phyloP scores from a whole-genome alignment of 805 yeast species.

The Nakazawaea peltata region DNA sequence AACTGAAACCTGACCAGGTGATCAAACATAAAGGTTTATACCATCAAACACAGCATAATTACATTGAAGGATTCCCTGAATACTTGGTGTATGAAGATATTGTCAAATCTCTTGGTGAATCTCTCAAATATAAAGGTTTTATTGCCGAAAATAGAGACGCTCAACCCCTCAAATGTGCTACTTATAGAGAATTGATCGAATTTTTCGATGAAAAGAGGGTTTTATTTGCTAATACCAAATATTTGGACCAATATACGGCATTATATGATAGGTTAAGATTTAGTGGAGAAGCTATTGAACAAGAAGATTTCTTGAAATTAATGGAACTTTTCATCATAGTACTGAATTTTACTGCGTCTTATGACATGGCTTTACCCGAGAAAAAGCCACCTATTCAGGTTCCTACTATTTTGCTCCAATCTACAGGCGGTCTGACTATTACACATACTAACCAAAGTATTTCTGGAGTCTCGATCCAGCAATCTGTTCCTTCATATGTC shows the following conservation, averaged over 20 bases:
- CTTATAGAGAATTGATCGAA: conserved; percentile 34
- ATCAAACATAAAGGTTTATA: conserved; percentile 46
- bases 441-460: too few relatives aligned
- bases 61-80: conserved; percentile 15
- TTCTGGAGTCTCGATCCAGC: too few relatives aligned
- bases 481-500: too few relatives aligned
- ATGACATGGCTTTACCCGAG: not conserved
- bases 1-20: conserved; percentile 32
- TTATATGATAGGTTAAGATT: conserved; percentile 64
- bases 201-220: conserved; percentile 19
- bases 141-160: conserved; percentile 26
- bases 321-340: conserved; percentile 32
- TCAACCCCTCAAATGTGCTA: conserved; percentile 27
- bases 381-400: not conserved
- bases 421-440: too few relatives aligned
- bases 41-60: conserved; percentile 10
- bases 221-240: conserved; percentile 6
- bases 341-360: conserved; percentile 1
- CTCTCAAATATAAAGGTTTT: conserved; percentile 40
- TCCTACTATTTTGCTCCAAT: too few relatives aligned
- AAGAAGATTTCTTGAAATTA: conserved; percentile 51
- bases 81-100: conserved; percentile 42
- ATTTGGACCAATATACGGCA: conserved; percentile 28
- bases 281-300: conserved; percentile 52
- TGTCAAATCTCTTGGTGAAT: conserved; percentile 46